phyloP scores from a whole-genome alignment of 371 early-diverging fungal species.

The Zychaea mexicana region DNA sequence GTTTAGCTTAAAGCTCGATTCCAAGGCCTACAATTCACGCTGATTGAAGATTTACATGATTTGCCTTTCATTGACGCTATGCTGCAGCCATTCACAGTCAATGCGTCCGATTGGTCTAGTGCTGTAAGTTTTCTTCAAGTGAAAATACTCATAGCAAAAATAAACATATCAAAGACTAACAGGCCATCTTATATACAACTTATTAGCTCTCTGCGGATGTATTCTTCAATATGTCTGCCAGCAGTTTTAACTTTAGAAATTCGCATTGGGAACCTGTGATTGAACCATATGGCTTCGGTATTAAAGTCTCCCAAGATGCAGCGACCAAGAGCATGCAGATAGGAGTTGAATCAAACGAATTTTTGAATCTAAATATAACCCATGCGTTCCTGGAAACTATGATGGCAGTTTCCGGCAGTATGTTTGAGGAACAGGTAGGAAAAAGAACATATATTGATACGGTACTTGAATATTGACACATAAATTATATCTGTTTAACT shows the following conservation, averaged over 20 bases:
- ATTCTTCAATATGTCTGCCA: conserved; percentile 70
- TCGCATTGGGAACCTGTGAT: conserved; percentile 93
- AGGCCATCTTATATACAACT: neutral
- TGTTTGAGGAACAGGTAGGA: conserved; percentile 27
- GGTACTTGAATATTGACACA: neutral
- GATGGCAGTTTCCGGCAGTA: conserved; percentile 43
- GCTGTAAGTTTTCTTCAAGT: conserved; percentile 20
- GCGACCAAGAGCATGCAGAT: conserved; percentile 36
- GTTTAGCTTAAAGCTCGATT: conserved; percentile 48
- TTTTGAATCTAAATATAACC: conserved; percentile 73
- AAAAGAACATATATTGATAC: too few species aligned
- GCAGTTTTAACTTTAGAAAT: conserved; percentile 86
- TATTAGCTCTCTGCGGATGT: conserved; percentile 68
- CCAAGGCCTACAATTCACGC: conserved; percentile 67
- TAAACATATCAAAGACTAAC: neutral
- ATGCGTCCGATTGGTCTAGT: conserved; percentile 76
- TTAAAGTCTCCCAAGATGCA: conserved; percentile 36
- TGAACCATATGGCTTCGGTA: conserved; percentile 71
- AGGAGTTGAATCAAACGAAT: conserved; percentile 57
- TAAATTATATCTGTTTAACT: neutral
- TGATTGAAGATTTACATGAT: conserved; percentile 82
- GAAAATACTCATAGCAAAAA: conserved; percentile 1
- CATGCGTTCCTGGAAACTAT: conserved; percentile 73
- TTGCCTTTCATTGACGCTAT: conserved; percentile 79
- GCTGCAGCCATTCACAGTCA: conserved; percentile 66